These are phyloP conservation scores for Coniochaeta hoffmannii DNA, from an alignment of 2,329 filamentous ascomycete genomes.

Conservation along the genomic window DNA sequence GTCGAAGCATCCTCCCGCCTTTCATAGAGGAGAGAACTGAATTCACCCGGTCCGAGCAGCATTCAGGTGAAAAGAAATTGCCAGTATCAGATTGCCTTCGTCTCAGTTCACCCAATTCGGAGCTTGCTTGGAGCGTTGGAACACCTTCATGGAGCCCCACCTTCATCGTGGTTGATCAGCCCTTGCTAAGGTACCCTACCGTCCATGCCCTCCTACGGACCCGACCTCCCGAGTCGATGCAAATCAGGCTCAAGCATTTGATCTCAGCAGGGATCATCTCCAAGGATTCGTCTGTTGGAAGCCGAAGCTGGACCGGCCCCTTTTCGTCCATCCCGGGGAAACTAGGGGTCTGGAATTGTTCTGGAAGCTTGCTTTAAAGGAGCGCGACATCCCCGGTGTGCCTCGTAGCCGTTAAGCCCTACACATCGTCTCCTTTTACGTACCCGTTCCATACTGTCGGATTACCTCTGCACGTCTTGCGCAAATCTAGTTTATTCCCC, in stretches of 20 bases:
- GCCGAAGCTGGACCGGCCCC: not conserved
- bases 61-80: not conserved
- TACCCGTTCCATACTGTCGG: not conserved
- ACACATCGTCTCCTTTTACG: not conserved
- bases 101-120: not conserved
- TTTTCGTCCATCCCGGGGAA: not conserved
- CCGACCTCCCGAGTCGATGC: not conserved
- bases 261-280: not conserved
- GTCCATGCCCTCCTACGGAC: not conserved
- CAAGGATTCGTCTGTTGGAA: not conserved
- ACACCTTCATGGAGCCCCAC: not conserved
- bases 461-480: not conserved
- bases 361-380: not conserved
- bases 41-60: not conserved
- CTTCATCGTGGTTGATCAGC: no score
- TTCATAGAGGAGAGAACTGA: no score
- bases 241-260: not conserved
- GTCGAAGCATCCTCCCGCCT: no score
- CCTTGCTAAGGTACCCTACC: not conserved
- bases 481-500: not conserved
- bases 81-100: not conserved
- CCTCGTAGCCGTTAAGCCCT: not conserved
- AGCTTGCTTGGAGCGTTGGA: not conserved
- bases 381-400: not conserved
- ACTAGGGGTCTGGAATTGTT: not conserved